phyloP scores from a whole-genome alignment of 257 asterid species.

The Solanum rostratum region DNA sequence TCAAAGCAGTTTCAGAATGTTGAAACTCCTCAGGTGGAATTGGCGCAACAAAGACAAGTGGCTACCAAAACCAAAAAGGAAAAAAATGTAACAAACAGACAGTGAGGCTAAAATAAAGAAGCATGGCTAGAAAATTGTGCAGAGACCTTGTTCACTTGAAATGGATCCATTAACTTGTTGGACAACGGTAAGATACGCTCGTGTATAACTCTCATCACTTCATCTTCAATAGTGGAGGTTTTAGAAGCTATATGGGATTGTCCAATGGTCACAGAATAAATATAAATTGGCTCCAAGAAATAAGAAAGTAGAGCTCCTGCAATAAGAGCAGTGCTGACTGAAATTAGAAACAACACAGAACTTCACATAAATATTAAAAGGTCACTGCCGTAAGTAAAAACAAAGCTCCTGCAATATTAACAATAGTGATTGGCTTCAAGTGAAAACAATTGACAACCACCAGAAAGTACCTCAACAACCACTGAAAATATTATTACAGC shows the following conservation, averaged over 20 bases:
- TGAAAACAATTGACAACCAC: background rate
- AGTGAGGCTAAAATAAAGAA: background rate
- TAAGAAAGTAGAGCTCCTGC: conserved; percentile 80
- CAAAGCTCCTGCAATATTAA: background rate
- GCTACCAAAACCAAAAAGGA: conserved; percentile 29
- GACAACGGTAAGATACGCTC: conserved; percentile 51
- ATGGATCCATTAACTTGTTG: conserved; percentile 46
- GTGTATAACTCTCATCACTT: conserved; percentile 40
- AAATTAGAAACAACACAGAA: background rate
- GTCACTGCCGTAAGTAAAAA: background rate
- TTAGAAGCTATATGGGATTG: conserved; percentile 27
- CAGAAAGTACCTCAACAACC: background rate
- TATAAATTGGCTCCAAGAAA: conserved; percentile 70
- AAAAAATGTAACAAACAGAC: background rate
- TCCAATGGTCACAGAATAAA: conserved; percentile 66
- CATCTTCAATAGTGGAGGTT: conserved; percentile 13
- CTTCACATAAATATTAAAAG: background rate
- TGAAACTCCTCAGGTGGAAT: conserved; percentile 75
- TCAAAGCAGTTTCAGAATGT: conserved; percentile 76
- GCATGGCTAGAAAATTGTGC: background rate
- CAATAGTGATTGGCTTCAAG: background rate
- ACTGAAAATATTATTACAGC: background rate
- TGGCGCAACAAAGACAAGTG: conserved; percentile 50
- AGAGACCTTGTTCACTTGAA: conserved; percentile 58
- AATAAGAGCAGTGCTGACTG: conserved; percentile 1